Evolutionary conservation across 2,329 filamentous ascomycete species (phyloP), one percentile per base, ranked within the genome.

Genomic region (Calonectria fujianensis): DNA sequence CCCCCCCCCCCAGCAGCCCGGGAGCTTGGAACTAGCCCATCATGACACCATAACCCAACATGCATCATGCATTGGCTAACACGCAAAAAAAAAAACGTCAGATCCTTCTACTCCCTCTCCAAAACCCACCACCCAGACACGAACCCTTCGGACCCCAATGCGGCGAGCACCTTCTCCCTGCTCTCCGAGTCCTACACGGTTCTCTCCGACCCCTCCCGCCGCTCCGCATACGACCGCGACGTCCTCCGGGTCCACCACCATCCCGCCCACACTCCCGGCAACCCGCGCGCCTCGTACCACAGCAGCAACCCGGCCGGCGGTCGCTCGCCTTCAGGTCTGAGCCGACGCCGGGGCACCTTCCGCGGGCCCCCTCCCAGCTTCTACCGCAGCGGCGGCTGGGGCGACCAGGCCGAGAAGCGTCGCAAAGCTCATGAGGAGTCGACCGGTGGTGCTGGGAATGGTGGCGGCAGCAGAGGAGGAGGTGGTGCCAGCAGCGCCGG

Each of bases 121-220:
- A 98, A 98, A 86, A 87, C 90, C 69, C 94, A 98, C 89, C 97
- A 99, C 85, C 97, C 97, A 1, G 97, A 99, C 89, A 92, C 93
- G 83, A 97, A 98, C 88, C 95, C 90, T 74, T 83, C 90, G 79
- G 94, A 98, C 85, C 94, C 94, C 6, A 83, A 87, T 73, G 94
- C 96, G 76, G 89, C 93, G 5, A 87, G 91, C 73, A 94, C 93
- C 83, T 99, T 98, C 89, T 92, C 96, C 84, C 90, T 92, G 79
- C 94, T 98, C 83, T 94, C 92, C 83, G 94, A 97, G 83, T 96
- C 96, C 79, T 98, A 98, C 88, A 89, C 92, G 73, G 85, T 94
- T 57, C 94, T 98, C 73, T 92, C 93, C 73, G 91, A 93, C 78
- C 88, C 93, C 24, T 89, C 92, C 27, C 96, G 95, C 82, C 95